A percentile compares a stretch with the other conserved stretches of the same genome.
phyloP scores from a whole-genome alignment of 1,139 yeast genomes.

The Magnusiomyces fungicola region DNA sequence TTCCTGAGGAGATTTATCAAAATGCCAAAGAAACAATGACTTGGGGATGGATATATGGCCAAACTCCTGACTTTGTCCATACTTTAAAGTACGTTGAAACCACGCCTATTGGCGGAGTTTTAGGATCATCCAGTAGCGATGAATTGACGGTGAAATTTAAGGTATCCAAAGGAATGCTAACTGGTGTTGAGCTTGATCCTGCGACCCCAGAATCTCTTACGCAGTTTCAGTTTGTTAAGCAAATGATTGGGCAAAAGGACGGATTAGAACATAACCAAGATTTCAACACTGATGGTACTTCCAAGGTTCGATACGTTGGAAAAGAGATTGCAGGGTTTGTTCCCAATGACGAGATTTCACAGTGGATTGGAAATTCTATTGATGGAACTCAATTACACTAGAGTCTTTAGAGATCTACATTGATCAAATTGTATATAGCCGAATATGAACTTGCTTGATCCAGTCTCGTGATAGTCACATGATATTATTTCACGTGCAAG shows the following conservation, averaged over 20 bases:
- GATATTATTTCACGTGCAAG: too few species aligned
- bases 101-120: neutral
- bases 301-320: constrained; percentile 2
- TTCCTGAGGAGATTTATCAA: constrained; percentile 43
- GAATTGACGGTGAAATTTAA: constrained; percentile 8
- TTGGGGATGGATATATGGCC: constrained; percentile 71
- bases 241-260: neutral
- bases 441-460: too few species aligned
- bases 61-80: constrained; percentile 60
- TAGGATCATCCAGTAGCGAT: neutral
- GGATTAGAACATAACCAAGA: neutral
- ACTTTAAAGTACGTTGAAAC: constrained; percentile 27
- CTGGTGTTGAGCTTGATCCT: constrained; percentile 3
- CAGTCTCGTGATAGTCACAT: too few species aligned
- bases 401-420: neutral
- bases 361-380: constrained; percentile 2
- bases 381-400: constrained; percentile 1
- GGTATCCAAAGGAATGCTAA: constrained; percentile 11
- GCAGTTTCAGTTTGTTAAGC: constrained; percentile 1
- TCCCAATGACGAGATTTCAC: constrained; percentile 1
- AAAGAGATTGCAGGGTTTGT: constrained; percentile 5
- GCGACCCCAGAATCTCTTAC: neutral
- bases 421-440: too few species aligned
- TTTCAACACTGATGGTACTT: neutral
- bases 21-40: constrained; percentile 41